Evolutionary conservation across 2,329 filamentous ascomycete genomes (phyloP), one percentile per base, ranked within the genome.

Genomic region (Sphaerulina musiva): DNA sequence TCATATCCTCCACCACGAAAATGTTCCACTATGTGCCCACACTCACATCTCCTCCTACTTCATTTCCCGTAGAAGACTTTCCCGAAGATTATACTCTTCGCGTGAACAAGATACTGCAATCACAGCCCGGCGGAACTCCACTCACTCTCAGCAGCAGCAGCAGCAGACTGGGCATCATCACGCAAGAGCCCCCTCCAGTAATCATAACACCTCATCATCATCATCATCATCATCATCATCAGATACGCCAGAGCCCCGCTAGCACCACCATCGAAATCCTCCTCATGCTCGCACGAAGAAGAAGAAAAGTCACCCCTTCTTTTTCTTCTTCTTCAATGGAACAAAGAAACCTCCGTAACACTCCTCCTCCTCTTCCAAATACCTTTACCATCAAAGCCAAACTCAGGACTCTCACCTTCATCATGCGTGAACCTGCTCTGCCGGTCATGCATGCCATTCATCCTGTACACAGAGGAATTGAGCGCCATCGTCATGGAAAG

Each of bases 81-180:
- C 49, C 56, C 0, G 56, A 44, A 6, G 53, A 59, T 17, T 59
- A 59, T 39, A n/a, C 45, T 9, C 41, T 56, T 8, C 53, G 56
- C 9, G 48, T 53, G 9, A 45, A 51, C 26, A 56, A 54, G 17
- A 20, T 47, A 11, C 26, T 46, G 10, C 46, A 40, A 12, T 32
- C 44, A 26, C 32, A 47, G 20, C 32, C 17, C 1, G 29, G 52
- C 14, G 20, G 29, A 7, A 26, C 32, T 6, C 29, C 20, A 20
- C 26, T 3, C 26, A 3, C 6, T 6, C 26, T 26, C 26, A 40
- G 20, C 8, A 10, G 39, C n/a, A 17, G 26, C 6, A 23, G 43
- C 3, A 48, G 43, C 8, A 47, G 55, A 23, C 47, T 59, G 8
- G 56, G 56, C 3, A 44, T 59, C 6, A 54, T 59, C 36, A 56